Percentiles rank a stretch among this genome's conserved stretches.
phyloP scores from a whole-genome alignment of 345 rosid genomes.

The Kandelia obovata region DNA sequence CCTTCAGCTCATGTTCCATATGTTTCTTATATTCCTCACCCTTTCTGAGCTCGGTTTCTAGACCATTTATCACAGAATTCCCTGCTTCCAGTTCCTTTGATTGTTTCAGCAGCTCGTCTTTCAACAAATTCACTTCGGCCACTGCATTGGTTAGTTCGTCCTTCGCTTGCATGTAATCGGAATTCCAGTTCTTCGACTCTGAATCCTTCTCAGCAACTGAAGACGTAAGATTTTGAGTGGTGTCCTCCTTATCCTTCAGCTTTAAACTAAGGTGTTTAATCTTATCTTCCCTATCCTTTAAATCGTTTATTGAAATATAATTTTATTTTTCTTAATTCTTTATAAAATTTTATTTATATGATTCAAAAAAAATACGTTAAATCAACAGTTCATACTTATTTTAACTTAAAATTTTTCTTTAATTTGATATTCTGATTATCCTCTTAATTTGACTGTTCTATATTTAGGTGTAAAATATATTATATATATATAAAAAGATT shows the following conservation, averaged over 20 bases:
- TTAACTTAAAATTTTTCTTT: too few species aligned
- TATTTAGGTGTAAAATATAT: too few species aligned
- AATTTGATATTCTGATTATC: too few species aligned
- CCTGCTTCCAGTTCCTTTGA: slow-evolving; percentile 49
- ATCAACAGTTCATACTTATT: too few species aligned
- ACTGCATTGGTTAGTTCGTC: slow-evolving; percentile 47
- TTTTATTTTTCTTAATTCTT: too few species aligned
- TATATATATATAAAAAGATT: too few species aligned
- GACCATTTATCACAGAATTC: slow-evolving; percentile 44
- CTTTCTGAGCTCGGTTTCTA: slow-evolving; percentile 44
- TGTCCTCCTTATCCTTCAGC: slow-evolving; percentile 59
- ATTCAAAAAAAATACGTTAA: too few species aligned
- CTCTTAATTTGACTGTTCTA: too few species aligned
- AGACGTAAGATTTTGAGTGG: slow-evolving; percentile 41
- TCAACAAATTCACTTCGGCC: slow-evolving; percentile 41
- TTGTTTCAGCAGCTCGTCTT: slow-evolving; percentile 42
- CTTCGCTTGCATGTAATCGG: slow-evolving; percentile 42
- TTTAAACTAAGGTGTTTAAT: slow-evolving; percentile 51
- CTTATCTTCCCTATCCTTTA: slow-evolving; percentile 56
- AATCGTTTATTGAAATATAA: too few species aligned
- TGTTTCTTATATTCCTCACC: slow-evolving; percentile 50
- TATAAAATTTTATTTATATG: too few species aligned
- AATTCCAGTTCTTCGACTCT: slow-evolving; percentile 47
- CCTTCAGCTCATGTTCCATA: slow-evolving; percentile 53
- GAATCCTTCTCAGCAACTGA: slow-evolving; percentile 48